A percentile compares a stretch with the other conserved stretches of the same genome.
phyloP scores from a whole-genome alignment of 352 stramenopile genomes.

The Phytopythium chamaehyphon region DNA sequence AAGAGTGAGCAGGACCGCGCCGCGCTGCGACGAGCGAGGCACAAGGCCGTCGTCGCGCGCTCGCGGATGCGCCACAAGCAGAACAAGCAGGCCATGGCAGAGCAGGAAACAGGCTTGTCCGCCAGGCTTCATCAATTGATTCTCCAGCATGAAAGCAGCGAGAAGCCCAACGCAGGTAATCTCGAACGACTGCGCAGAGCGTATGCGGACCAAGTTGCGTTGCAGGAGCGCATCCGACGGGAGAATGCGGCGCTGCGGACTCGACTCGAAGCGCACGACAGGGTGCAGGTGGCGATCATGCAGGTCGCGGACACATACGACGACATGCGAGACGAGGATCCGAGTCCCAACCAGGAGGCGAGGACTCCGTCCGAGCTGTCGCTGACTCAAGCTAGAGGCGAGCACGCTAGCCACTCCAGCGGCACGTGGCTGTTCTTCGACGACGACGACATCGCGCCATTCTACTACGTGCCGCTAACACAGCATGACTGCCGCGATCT shows the following conservation, averaged over 20 bases:
- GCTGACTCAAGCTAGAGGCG: too few species aligned
- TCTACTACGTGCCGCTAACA: slow-evolving; percentile 30
- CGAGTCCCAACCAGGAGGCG: too few species aligned
- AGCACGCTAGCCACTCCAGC: slow-evolving; percentile 4
- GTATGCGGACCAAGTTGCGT: slow-evolving; percentile 23
- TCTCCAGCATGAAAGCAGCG: slow-evolving; percentile 4
- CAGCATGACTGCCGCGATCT: slow-evolving; percentile 22
- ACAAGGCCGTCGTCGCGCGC: slow-evolving; percentile 34
- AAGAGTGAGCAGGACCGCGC: slow-evolving; percentile 16
- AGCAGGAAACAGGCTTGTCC: slow-evolving; percentile 20
- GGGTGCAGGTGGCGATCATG: slow-evolving; percentile 12
- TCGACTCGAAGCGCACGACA: slow-evolving; percentile 28
- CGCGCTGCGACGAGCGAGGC: slow-evolving; percentile 18
- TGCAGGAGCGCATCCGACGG: slow-evolving; percentile 25
- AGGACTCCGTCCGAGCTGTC: too few species aligned
- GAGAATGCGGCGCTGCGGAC: slow-evolving; percentile 34
- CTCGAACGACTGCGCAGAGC: slow-evolving; percentile 14
- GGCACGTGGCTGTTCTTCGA: slow-evolving; percentile 34
- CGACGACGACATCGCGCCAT: slow-evolving; percentile 20
- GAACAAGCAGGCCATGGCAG: slow-evolving; percentile 19
- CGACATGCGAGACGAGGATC: slow-evolving; percentile 1
- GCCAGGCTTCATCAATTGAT: slow-evolving; percentile 22
- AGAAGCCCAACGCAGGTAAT: not conserved
- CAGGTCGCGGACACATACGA: slow-evolving; percentile 7
- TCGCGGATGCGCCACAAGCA: slow-evolving; percentile 24